phyloP scores from a whole-genome alignment of 2,329 filamentous ascomycete species.

The Magnaporthiopsis poae region DNA sequence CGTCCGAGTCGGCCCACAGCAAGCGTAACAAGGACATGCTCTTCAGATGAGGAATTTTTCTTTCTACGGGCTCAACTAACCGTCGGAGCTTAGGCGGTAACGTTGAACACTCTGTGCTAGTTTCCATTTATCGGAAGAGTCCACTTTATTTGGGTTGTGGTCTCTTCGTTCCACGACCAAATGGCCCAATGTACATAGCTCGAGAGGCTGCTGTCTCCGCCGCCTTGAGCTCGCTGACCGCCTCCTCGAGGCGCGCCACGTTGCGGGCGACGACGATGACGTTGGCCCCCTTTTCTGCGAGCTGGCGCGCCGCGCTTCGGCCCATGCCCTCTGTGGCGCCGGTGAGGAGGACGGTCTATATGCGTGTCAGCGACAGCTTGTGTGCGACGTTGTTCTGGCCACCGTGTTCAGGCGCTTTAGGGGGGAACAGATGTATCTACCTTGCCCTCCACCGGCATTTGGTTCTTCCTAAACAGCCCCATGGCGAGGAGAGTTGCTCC shows the following conservation, averaged over 20 bases:
- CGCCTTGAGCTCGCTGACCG: conserved; percentile 57
- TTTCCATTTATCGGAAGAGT: no score
- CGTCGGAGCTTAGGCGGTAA: no score
- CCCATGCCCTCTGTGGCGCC: conserved; percentile 93
- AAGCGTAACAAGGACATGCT: no score
- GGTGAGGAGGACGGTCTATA: conserved; percentile 75
- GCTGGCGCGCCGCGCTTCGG: conserved; percentile 59
- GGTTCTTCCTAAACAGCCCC: conserved; percentile 63
- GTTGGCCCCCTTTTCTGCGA: conserved; percentile 76
- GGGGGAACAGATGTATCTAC: conserved; percentile 35
- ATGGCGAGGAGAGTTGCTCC: conserved; percentile 37
- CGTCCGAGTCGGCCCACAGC: conserved; percentile 72
- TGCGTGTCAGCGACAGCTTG: background rate
- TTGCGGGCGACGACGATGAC: conserved; percentile 77
- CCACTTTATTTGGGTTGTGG: no score
- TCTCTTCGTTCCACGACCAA: no score
- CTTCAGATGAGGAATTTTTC: no score
- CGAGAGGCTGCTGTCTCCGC: no score
- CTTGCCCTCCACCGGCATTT: conserved; percentile 76
- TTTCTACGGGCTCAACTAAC: no score
- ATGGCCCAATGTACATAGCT: no score
- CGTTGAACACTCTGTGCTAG: no score
- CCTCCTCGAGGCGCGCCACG: conserved; percentile 60
- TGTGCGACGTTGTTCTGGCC: conserved; percentile 4
- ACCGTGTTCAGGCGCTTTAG: no score